Evolutionary conservation across 2,329 filamentous ascomycete species (phyloP), one percentile per base, ranked within the genome.

Genomic region (Purpureocillium takamizusanense): DNA sequence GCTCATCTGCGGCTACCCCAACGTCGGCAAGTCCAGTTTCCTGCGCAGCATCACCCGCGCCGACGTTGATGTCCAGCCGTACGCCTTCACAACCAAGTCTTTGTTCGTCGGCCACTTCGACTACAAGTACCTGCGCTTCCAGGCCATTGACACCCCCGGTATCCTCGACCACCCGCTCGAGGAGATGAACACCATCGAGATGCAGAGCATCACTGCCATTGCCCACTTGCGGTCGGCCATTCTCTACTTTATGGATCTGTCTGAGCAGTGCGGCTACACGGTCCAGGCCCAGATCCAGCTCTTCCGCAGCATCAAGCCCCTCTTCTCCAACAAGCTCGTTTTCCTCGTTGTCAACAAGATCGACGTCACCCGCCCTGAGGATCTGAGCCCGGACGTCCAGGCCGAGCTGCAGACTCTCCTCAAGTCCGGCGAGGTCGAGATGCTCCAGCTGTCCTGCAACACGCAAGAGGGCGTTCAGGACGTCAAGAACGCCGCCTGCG

Each of bases 151-250:
- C 65, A 98, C 92, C 10, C 90, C 90, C n/a, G 92, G 92, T 72
- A 95, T 98, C 50, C 70, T 98, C 44, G 92, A 98, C 53, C 92
- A 98, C 61, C 89, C 90, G 28, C 78, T 98, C 8, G 92, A 97
- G 66, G 92, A 97, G 69, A 98, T 97, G 92, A 95, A 95, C 68
- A 97, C 92, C 4, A 98, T 98, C 57, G 92, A 98, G 66, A 97
- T 97, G 87, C 92, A 97, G 71, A 63, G 85, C 45, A 95, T 98
- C 51, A 97, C 90, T 14, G 92, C 94, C 10, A 95, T 98, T 67
- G 92, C 92, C 37, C 94, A 98, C 70, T 72, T 98, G 57, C 79
- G 90, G 53, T 94, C 89, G 31, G 90, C 90, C 40, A 94, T 98
- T 47, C 72, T 97, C 43, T 97, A 97, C 66, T 97, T 97, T 59